Base-by-base conservation (phyloP, 2,329 filamentous ascomycete species). In the Dendrostoma leiphaemia region DNA sequence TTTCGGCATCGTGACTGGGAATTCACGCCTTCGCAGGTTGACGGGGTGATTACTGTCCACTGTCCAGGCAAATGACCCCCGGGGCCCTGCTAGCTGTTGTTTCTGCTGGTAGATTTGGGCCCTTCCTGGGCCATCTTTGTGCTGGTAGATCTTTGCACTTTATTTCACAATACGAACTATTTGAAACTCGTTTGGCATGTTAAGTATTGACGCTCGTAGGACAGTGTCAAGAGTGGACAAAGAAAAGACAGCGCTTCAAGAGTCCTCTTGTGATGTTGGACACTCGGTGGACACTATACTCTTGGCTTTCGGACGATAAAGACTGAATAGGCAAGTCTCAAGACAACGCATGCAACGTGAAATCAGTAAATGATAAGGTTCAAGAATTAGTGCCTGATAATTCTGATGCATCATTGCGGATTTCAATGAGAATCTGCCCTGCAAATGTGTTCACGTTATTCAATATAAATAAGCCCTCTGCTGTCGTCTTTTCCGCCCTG, bases 321-420 rank as follows among this genome's bases (percentile, higher is more conserved):
- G 17, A 52, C 49, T 45, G 40, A 52, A 43, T 52, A 52, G 49
- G 49, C 49, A 52, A 52, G 49, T 52, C 13, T 38, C 35, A 38
- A 38, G 35, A 38, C 35, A 38, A 38, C 35, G 35, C n/a, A 38
- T 38, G 35, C 35, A 38, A 38, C 35, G 12, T 38, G 17, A 19
- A 38, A 38, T 19, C 35, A 43, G 41, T 52, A 46, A 26, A 29
- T 45, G 12, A 15, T 32, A 28, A 31, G 24, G 29, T 17, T 34
- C 40, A 24, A 21, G 6, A 38, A 46, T 23, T 31, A 32, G 24
- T n/a, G 15, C 28, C 9, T 17, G 21, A 28, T 45, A 21, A 23
- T 43, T 37, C 24, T 31, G n/a, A 24, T 23, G 12, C 17, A 23
- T 38, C 28, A 12, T 26, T 19, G 41, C 19, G 8, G 28, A 12